phyloP scores from a whole-genome alignment of 2,329 filamentous ascomycete species.

The Penicillium sp. region DNA sequence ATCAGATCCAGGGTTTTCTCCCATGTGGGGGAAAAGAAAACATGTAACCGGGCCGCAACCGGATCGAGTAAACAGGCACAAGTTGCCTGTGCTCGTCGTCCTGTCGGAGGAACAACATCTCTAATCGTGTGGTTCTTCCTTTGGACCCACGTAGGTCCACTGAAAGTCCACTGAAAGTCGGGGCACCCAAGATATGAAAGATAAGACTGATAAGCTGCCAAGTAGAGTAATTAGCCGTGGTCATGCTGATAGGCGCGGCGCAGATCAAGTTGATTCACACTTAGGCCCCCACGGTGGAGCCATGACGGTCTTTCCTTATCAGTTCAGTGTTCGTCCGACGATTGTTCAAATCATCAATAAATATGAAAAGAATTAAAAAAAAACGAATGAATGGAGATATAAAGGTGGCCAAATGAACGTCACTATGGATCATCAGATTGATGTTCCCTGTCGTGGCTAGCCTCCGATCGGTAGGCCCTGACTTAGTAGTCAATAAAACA shows the following conservation, averaged over 20 bases:
- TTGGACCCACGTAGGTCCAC: constrained; percentile 15
- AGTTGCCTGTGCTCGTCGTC: not conserved
- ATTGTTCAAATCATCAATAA: not conserved
- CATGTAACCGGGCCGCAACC: not conserved
- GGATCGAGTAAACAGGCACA: constrained; percentile 1
- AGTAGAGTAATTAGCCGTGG: constrained; percentile 31
- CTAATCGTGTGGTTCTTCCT: constrained; percentile 2
- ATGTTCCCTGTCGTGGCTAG: not conserved
- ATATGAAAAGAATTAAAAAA: not conserved
- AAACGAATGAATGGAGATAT: not conserved
- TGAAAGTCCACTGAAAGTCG: constrained; percentile 11
- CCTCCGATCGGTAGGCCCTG: not conserved
- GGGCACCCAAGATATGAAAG: constrained; percentile 21
- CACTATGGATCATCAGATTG: not conserved
- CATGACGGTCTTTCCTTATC: constrained; percentile 12
- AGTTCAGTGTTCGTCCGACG: not conserved
- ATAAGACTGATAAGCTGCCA: constrained; percentile 27
- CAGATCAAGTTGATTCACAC: constrained; percentile 5
- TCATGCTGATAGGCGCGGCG: constrained; percentile 21
- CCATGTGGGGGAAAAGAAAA: constrained; percentile 1
- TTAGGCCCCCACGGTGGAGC: constrained; percentile 1
- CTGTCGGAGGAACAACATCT: constrained; percentile 6
- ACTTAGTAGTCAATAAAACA: not conserved
- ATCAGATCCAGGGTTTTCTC: not conserved
- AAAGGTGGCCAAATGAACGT: not conserved